Base-by-base conservation (phyloP, 2,329 filamentous ascomycete species). In the Aphanocladium album region DNA sequence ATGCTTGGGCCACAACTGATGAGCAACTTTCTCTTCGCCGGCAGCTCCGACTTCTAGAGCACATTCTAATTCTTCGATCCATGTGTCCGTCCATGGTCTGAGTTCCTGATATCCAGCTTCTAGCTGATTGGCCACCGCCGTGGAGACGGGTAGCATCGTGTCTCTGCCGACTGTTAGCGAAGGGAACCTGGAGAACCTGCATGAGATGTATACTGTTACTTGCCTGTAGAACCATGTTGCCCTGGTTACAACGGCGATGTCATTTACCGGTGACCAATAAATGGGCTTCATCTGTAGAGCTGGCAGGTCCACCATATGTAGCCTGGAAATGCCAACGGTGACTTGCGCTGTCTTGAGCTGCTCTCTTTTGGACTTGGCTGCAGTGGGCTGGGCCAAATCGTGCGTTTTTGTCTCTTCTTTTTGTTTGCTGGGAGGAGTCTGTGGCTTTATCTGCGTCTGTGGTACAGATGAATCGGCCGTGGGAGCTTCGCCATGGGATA, bases 191-290 rank as follows among this genome's bases (percentile, higher is more conserved):
- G 50, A 12, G 7, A 17, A 46, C 4, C 14, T 12, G 12, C 3
- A n/a, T 39, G 30, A 30, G 30, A 12, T 47, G 33, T 17, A 14
- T 39, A 11, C 2, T 9, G 4, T 41, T 4, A 64, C 72, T 61
- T 70, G 82, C 76, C 89, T 89, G 74, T 98, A 98, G 72, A 99
- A 99, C 95, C 95, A 99, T 0, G 93, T 98, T 1, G 90, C 92
- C 65, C 95, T 83, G 61, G 89, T 82, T 1, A 98, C 92, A 39
- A 87, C 80, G 7, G 91, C 89, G 35, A 96, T 84, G 69, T 98
- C 95, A 68, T 96, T 92, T 35, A 98, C 83, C 8, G 95, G 93
- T 19, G 89, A 93, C 95, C 95, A 99, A 72, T 99, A 99, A 62
- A 98, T 97, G 0, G 95, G 95, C 72, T 93, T 91, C 92, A 99